phyloP scores from a whole-genome alignment of 2,329 filamentous ascomycete species.

The Gaeumannomyces tritici region DNA sequence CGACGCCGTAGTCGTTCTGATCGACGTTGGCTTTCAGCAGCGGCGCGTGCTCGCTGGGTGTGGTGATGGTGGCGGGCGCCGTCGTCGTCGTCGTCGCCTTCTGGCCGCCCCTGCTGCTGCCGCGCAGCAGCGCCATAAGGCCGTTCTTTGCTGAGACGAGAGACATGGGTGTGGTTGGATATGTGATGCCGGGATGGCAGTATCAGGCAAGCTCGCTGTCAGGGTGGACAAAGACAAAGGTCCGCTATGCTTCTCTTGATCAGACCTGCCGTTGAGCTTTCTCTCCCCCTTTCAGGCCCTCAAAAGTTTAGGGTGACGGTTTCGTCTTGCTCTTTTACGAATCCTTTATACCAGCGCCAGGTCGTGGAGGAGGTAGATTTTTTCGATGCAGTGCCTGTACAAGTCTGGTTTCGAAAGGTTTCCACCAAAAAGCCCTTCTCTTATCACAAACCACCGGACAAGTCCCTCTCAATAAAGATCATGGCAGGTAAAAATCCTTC shows the following conservation, averaged over 20 bases:
- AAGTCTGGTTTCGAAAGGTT: not conserved
- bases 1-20: not conserved
- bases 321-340: not conserved
- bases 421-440: not conserved
- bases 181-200: too few species aligned
- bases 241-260: too few species aligned
- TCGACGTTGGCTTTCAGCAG: not conserved
- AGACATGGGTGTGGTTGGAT: not conserved
- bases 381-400: not conserved
- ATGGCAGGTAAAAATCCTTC: not conserved
- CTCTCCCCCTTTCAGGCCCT: too few species aligned
- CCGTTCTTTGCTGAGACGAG: conserved; percentile 1
- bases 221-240: too few species aligned
- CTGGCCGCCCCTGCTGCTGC: not conserved
- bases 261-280: too few species aligned
- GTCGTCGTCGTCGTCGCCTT: too few species aligned
- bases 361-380: not conserved
- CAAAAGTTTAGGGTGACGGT: too few species aligned
- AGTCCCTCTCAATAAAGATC: not conserved
- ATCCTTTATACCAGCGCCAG: not conserved
- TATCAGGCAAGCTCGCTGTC: too few species aligned
- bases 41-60: not conserved
- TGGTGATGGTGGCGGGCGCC: not conserved
- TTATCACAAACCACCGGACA: not conserved
- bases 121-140: not conserved